phyloP scores from a whole-genome alignment of 805 yeast genomes.

The Kodamaea restingae region DNA sequence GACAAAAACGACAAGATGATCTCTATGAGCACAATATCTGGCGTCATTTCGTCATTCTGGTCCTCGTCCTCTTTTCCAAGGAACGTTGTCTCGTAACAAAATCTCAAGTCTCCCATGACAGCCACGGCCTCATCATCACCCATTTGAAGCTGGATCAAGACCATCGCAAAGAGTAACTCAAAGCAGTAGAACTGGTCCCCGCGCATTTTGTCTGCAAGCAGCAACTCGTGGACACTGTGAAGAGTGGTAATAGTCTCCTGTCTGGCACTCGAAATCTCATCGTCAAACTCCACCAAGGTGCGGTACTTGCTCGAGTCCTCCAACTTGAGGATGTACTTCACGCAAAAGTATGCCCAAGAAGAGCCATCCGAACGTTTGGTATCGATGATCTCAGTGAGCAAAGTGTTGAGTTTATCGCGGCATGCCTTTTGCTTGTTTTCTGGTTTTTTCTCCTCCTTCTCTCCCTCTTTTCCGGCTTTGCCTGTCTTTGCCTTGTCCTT shows the following conservation, averaged over 20 bases:
- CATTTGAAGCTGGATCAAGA: constrained; percentile 68
- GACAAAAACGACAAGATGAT: constrained; percentile 44
- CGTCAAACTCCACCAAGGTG: constrained; percentile 49
- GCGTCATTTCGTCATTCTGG: constrained; percentile 24
- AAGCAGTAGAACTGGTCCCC: constrained; percentile 56
- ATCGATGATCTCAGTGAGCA: constrained; percentile 55
- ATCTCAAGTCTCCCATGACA: constrained; percentile 67
- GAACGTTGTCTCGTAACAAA: constrained; percentile 50
- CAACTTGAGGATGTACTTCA: constrained; percentile 31
- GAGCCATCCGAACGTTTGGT: constrained; percentile 39
- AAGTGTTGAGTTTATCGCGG: constrained; percentile 63
- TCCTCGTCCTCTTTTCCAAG: constrained; percentile 28
- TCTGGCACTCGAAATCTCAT: constrained; percentile 47
- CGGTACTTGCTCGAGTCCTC: constrained; percentile 19
- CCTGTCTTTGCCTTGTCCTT: constrained; percentile 6
- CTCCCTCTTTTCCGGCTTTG: constrained; percentile 10
- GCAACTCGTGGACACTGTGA: constrained; percentile 20
- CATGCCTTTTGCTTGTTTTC: constrained; percentile 25
- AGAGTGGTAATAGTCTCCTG: constrained; percentile 48
- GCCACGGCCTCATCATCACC: constrained; percentile 76
- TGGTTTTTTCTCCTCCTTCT: constrained; percentile 8
- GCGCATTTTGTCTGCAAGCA: constrained; percentile 18
- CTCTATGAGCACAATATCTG: constrained; percentile 38
- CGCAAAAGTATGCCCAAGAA: constrained; percentile 61
- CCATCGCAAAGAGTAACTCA: constrained; percentile 73